Percentiles rank a stretch among this genome's conserved stretches.
These are phyloP conservation scores for Fusarium sp. DNA, from an alignment of 2,329 filamentous ascomycete genomes.

Conservation along the genomic window DNA sequence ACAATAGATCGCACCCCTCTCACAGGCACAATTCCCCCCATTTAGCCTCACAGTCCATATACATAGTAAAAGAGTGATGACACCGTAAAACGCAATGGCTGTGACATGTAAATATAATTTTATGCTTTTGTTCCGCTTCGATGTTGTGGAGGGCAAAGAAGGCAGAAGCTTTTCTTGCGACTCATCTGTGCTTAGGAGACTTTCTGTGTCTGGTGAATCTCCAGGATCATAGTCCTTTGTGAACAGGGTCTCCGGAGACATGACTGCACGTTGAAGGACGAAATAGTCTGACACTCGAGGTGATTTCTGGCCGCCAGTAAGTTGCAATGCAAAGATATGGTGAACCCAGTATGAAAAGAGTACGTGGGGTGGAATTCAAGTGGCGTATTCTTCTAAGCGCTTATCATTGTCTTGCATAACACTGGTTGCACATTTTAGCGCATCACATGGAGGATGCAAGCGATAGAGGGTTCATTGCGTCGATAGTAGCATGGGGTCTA, in stretches of 20 bases:
- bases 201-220: conserved; percentile 6
- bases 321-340: too few relatives aligned
- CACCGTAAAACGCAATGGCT: background rate
- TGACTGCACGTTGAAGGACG: background rate
- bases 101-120: background rate
- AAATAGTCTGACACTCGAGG: too few relatives aligned
- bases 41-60: background rate
- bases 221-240: background rate
- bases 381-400: too few relatives aligned
- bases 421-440: too few relatives aligned
- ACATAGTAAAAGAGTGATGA: background rate
- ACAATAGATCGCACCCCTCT: background rate
- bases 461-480: background rate
- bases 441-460: background rate
- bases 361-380: too few relatives aligned
- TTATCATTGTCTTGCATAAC: too few relatives aligned
- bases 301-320: too few relatives aligned
- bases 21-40: background rate
- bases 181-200: background rate
- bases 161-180: background rate
- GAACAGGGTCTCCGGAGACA: background rate
- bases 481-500: background rate
- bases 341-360: too few relatives aligned
- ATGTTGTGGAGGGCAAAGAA: too few relatives aligned
- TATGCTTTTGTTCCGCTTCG: background rate